Percentiles rank a stretch among this genome's conserved stretches.
These are phyloP conservation scores for Lantana camara DNA, from an alignment of 257 asterid genomes.

Conservation along the genomic window DNA sequence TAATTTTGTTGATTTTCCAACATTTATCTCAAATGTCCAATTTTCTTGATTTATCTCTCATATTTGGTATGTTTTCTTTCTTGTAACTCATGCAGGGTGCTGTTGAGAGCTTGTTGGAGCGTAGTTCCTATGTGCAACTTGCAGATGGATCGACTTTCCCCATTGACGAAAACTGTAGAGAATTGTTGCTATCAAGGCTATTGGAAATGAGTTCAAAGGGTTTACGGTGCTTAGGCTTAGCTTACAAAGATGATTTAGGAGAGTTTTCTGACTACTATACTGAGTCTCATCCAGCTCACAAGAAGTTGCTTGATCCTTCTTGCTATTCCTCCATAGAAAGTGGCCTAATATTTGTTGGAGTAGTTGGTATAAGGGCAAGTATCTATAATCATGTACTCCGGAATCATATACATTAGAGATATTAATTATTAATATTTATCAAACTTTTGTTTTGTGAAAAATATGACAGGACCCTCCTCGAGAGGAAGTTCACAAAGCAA, in stretches of 20 bases:
- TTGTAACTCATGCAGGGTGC: constrained; percentile 64
- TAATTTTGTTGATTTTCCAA: neutral
- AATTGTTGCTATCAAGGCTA: constrained; percentile 52
- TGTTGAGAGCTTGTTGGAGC: constrained; percentile 84
- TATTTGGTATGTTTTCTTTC: too few species aligned
- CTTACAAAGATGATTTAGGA: constrained; percentile 76
- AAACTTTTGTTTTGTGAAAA: neutral
- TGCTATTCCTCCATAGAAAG: constrained; percentile 70
- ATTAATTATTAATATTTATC: neutral
- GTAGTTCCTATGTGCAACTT: constrained; percentile 67
- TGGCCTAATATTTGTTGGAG: constrained; percentile 78
- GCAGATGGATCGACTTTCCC: constrained; percentile 69
- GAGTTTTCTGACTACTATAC: constrained; percentile 71
- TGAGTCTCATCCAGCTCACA: constrained; percentile 66
- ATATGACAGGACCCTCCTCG: constrained; percentile 89
- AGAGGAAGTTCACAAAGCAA: constrained; percentile 73
- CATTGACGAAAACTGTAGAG: constrained; percentile 63
- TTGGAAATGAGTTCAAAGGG: constrained; percentile 83
- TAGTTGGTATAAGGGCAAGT: constrained; percentile 83
- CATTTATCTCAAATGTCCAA: neutral
- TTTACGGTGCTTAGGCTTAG: constrained; percentile 80
- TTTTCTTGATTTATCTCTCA: neutral
- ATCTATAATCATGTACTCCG: neutral
- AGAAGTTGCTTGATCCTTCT: constrained; percentile 73
- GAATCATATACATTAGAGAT: neutral